Conservation (phyloP, 441 rosid genomes). For the Euphorbia corollata region DNA sequence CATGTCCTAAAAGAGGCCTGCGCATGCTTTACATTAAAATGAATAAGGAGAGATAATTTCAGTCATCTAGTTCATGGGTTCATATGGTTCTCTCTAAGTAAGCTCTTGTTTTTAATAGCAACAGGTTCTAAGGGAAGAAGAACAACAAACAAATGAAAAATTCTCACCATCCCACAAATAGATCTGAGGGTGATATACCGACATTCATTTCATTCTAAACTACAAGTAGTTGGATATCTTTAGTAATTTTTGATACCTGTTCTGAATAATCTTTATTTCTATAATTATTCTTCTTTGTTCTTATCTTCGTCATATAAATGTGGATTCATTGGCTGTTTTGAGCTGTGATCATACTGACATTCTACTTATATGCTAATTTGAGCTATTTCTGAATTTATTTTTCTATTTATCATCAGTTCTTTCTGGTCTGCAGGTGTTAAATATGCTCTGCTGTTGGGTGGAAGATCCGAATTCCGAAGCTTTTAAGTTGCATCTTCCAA, state of each 20-base stretch:
- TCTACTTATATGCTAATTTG: neutral
- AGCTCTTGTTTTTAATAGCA: neutral
- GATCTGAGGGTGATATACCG: neutral
- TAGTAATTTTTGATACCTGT: neutral
- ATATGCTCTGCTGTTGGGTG: conserved; percentile 98
- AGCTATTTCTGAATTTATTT: neutral
- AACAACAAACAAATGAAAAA: neutral
- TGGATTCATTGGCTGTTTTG: neutral
- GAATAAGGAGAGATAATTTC: neutral
- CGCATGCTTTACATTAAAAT: neutral
- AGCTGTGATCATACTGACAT: neutral
- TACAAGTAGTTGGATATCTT: neutral
- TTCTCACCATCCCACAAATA: neutral
- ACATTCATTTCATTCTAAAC: neutral
- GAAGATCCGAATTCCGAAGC: conserved; percentile 95
- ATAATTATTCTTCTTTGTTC: neutral
- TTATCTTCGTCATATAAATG: neutral
- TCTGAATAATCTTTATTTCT: neutral
- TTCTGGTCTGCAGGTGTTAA: conserved; percentile 51
- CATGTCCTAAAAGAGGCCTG: neutral
- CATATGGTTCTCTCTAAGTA: neutral
- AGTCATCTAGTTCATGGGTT: neutral
- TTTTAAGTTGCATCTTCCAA: conserved; percentile 83
- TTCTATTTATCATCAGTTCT: neutral
- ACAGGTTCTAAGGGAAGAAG: neutral